Evolutionary conservation across 257 asterid genomes (phyloP).

Genomic region (Solanum stenotomum): DNA sequence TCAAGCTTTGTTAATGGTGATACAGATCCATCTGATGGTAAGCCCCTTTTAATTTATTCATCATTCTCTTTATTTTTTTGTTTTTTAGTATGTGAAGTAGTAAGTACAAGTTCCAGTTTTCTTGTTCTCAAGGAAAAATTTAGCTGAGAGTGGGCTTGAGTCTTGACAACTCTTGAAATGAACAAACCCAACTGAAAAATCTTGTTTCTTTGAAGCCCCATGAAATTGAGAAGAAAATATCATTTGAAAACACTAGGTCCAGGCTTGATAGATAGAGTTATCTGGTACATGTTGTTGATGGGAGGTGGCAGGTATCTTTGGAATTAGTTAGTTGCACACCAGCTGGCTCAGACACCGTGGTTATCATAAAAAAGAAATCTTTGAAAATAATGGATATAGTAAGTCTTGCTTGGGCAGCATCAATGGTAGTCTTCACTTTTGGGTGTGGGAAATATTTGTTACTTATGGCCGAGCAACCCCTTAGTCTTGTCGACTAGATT

Average conservation of each 20-base stretch:
- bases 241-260: background rate
- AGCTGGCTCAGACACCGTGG: background rate
- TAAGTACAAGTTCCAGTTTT: background rate
- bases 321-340: background rate
- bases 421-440: background rate
- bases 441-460: background rate
- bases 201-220: background rate
- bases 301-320: background rate
- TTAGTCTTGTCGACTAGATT: background rate
- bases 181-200: background rate
- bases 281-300: background rate
- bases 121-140: background rate
- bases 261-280: background rate
- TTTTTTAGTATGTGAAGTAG: background rate
- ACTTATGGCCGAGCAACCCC: background rate
- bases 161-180: background rate
- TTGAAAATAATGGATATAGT: background rate
- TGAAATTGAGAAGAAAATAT: background rate
- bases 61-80: background rate
- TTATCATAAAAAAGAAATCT: no score
- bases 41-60: background rate
- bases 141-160: background rate
- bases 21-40: conserved; percentile 67
- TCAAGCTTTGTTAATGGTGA: conserved; percentile 32
- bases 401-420: background rate